Evolutionary conservation across 208 protist genomes (phyloP), one percentile per base, ranked within the genome.

Genomic region (Lotmaria passim): DNA sequence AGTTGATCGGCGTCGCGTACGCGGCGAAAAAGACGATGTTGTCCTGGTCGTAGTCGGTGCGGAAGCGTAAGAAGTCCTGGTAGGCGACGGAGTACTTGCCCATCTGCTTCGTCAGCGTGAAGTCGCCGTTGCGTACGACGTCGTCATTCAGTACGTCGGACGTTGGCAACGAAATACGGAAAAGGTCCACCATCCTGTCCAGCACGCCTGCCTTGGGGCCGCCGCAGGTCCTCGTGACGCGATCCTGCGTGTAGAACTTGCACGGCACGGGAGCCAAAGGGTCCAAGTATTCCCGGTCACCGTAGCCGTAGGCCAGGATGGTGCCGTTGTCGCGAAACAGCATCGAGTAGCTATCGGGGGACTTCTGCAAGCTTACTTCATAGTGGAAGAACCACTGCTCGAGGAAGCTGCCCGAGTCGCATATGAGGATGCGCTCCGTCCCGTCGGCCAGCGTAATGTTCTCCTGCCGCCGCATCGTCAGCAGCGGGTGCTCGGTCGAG

Each of bases 21-120:
- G 84, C 84, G 0, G 71, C 84, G 60, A 90, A 77, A 39, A 84
- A 90, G 33, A 75, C 43, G n/a, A 68, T 62, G 43, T 82, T 62
- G 12, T 63, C 21, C 46, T 21, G 21, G 31, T 12, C 41, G 14
- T 53, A 28, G 24, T 21, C 51, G 21, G 36, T 64, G 24, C 46
- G 52, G 58, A 89, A 83, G 12, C 77, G 57, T 30, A 89, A 34
- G 39, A 86, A 86, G 31, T 81, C 73, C 55, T 89, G 69, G 51
- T 77, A 82, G 30, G 78, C 60, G 3, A 85, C 69, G 3, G 69
- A 51, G 58, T 77, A 76, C 46, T 76, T 57, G 50, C 53, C 44
- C 24, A 79, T 34, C 48, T 56, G 58, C 34, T 69, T 50, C 19
- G 67, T 73, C 10, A 67, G 3, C 24, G 64, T 23, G 26, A 67